Base-by-base conservation (phyloP, 2,329 filamentous ascomycete species). In the Anthostomella pinea region DNA sequence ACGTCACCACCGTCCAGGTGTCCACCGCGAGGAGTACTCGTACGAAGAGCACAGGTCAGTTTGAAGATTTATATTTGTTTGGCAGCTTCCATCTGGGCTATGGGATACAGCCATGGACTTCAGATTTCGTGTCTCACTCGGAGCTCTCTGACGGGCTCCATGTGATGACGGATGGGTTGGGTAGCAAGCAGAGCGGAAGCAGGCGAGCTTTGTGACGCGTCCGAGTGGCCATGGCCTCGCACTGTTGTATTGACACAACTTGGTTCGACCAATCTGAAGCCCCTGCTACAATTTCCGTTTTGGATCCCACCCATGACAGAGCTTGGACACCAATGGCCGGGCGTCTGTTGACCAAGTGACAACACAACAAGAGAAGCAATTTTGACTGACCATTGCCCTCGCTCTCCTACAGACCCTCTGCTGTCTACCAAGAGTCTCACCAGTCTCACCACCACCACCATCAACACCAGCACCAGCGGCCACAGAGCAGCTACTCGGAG, bases 1-100 rank as follows among this genome's bases (percentile, higher is more conserved):
- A 68, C 78, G 72, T 67, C 73, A 81, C 72, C 81, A 75, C 74
- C 83, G 81, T 78, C 79, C 83, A 73, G 77, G 75, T 66, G 73
- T 72, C 70, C 72, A 72, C 60, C 68, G 72, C 51, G 69, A 77
- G 62, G 65, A 66, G 62, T 66, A n/a, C n/a, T n/a, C n/a, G n/a
- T n/a, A 69, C 61, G 70, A 79, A 59, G 70, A 79, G 50, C 65
- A 63, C 63, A 72, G 68, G 76, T 80, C 56, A 65, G 74, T 71
- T 22, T 3, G 14, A n/a, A 19, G 9, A 17, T 3, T 31, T 3
- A 18, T 31, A 15, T 5, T 33, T 15, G 13, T 15, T 3, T 6
- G n/a, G n/a, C n/a, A n/a, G n/a, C n/a, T n/a, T n/a, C n/a, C n/a
- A n/a, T n/a, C n/a, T n/a, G n/a, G n/a, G n/a, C n/a, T n/a, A n/a